Conservation (phyloP, 2,329 filamentous ascomycete species). For the Claviceps paspali region DNA sequence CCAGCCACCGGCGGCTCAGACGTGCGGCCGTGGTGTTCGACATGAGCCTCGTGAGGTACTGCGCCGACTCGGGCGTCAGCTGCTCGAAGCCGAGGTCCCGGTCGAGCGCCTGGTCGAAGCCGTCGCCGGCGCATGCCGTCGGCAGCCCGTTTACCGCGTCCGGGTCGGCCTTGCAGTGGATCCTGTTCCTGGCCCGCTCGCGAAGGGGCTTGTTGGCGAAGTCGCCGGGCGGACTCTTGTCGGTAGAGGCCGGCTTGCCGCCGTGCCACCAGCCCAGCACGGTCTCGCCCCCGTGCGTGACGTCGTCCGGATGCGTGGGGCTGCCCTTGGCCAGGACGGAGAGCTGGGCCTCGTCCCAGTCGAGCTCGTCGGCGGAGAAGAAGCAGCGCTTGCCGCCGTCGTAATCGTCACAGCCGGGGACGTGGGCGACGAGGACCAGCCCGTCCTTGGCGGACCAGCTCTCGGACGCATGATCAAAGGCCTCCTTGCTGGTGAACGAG, state of each 20-base stretch:
- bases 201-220: no score
- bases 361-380: constrained; percentile 12
- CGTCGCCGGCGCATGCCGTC: constrained; percentile 4
- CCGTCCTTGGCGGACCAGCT: constrained; percentile 10
- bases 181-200: not conserved
- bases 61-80: constrained; percentile 6
- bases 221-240: no score
- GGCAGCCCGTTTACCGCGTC: constrained; percentile 2
- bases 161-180: not conserved
- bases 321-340: constrained; percentile 10
- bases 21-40: not conserved
- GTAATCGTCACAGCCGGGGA: constrained; percentile 13
- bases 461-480: constrained; percentile 10
- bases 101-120: constrained; percentile 5
- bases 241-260: not conserved
- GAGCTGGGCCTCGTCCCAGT: constrained; percentile 6
- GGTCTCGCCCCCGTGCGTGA: constrained; percentile 11
- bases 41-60: constrained; percentile 6
- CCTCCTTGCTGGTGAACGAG: constrained; percentile 10
- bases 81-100: not conserved
- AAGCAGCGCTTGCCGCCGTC: constrained; percentile 15
- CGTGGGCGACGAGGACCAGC: constrained; percentile 14
- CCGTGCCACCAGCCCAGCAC: constrained; percentile 14
- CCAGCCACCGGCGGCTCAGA: no score
- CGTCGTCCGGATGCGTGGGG: constrained; percentile 10